These are phyloP conservation scores for Fremontodendron californicum DNA, from an alignment of 345 rosid species.

Conservation along the genomic window DNA sequence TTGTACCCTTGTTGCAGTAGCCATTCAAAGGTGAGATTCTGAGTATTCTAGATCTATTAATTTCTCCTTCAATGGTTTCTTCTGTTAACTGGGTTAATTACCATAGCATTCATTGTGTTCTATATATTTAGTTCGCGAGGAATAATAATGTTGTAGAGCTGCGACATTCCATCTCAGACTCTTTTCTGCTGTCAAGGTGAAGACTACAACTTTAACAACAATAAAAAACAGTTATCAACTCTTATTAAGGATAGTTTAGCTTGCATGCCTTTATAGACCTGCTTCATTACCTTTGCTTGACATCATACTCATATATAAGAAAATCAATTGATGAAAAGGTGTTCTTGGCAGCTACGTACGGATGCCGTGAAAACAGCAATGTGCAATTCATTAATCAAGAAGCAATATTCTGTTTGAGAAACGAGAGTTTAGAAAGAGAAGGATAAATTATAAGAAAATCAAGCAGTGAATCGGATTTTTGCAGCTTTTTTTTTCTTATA, in stretches of 20 bases:
- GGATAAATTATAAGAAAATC: slow-evolving; percentile 67
- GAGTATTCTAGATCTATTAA: not conserved
- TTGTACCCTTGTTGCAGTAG: slow-evolving; percentile 53
- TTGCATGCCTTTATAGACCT: not conserved
- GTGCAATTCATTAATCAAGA: slow-evolving; percentile 72
- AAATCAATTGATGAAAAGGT: slow-evolving; percentile 49
- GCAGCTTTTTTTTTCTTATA: not conserved
- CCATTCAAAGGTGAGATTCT: slow-evolving; percentile 60
- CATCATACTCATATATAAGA: slow-evolving; percentile 11
- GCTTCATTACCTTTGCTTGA: not conserved
- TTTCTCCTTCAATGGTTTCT: not conserved
- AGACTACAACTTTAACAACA: not conserved
- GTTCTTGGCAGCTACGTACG: slow-evolving; percentile 60
- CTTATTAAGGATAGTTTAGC: not conserved
- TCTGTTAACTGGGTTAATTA: slow-evolving; percentile 2
- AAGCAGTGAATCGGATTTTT: slow-evolving; percentile 25
- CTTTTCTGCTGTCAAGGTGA: slow-evolving; percentile 65
- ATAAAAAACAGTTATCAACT: no score
- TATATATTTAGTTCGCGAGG: slow-evolving; percentile 71
- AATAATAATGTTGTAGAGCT: slow-evolving; percentile 54
- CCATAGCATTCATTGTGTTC: slow-evolving; percentile 12
- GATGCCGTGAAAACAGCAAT: slow-evolving; percentile 74
- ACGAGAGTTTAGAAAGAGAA: slow-evolving; percentile 77
- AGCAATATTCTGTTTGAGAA: slow-evolving; percentile 69
- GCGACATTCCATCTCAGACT: slow-evolving; percentile 45